A percentile compares a stretch with the other conserved stretches of the same genome.
Evolutionary conservation across 345 rosid species (phyloP).

Genomic region (Adansonia digitata): DNA sequence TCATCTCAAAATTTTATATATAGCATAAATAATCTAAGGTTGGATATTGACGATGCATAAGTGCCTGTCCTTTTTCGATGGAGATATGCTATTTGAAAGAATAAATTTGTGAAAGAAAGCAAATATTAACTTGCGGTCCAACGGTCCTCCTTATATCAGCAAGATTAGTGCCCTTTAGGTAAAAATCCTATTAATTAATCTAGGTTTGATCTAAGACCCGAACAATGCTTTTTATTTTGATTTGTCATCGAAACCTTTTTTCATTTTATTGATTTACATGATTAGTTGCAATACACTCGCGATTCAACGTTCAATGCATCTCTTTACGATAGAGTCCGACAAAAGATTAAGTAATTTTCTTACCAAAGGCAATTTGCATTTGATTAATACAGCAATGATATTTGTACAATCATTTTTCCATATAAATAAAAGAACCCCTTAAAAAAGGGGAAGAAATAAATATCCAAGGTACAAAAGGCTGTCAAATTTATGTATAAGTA

Average conservation of each 20-base stretch:
- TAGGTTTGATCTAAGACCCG: background rate
- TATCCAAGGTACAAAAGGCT: background rate
- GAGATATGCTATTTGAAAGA: too few relatives aligned
- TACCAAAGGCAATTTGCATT: background rate
- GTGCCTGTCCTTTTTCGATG: too few relatives aligned
- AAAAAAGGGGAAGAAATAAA: background rate
- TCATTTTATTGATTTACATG: background rate
- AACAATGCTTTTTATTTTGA: background rate
- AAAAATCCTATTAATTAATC: background rate
- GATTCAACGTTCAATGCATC: background rate
- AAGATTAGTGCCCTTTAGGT: background rate
- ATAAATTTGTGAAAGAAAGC: too few relatives aligned
- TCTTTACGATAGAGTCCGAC: background rate
- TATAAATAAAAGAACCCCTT: background rate
- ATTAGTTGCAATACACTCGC: background rate
- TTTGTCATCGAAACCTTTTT: background rate
- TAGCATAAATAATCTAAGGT: too few relatives aligned
- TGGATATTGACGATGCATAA: too few relatives aligned
- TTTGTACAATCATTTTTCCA: background rate
- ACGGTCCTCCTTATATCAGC: too few relatives aligned
- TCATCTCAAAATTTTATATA: too few relatives aligned
- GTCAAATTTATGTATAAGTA: background rate
- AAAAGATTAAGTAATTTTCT: background rate
- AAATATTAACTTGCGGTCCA: too few relatives aligned
- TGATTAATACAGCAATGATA: background rate